Base-by-base conservation (phyloP, 768 basidiomycete species). In the Lepiota venenata region DNA sequence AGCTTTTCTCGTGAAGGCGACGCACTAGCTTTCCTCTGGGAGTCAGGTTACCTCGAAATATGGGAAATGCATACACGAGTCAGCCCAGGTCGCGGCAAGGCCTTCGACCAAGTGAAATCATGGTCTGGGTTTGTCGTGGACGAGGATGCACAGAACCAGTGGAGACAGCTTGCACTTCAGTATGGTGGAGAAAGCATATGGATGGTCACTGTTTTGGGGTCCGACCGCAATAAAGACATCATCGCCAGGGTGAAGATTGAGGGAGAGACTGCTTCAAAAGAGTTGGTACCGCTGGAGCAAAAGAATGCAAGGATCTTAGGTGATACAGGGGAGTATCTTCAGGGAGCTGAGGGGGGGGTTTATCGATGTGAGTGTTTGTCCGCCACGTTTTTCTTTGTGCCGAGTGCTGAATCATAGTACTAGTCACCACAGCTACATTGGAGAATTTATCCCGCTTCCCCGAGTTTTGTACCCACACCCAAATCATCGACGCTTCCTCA, bases 21-120 rank as follows among this genome's bases (percentile, higher is more conserved):
- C 57, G 64, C 77, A 1, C 65, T 93, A 7, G 87, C 80, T 9
- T 62, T 84, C 2, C 73, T 96, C 1, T 90, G 87, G 83, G 83
- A 87, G 55, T 70, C 73, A n/a, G 91, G 90, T 0, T 69, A 71
- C 25, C 64, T 90, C 8, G 81, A 88, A 48, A 60, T 94, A 2
- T 95, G 87, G 83, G 72, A 81, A 36, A 72, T 93, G 40, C 72
- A 78, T 38, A 91, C 84, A 1, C 80, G 83, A 6, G 69, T 88
- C 27, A 74, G 75, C 9, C 78, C 80, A 10, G 83, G 83, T 4
- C 74, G 71, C 0, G 79, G 72, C 21, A 83, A 84, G 49, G 74
- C 79, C 4, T 82, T 89, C 79, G 70, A 82, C 47, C 88, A 87
- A 1, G 59, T 56, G 2, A 66, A 62, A 47, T 54, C 66, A 11